Conservation (phyloP, 2,329 filamentous ascomycete species). For the Pseudogymnoascus sp. region DNA sequence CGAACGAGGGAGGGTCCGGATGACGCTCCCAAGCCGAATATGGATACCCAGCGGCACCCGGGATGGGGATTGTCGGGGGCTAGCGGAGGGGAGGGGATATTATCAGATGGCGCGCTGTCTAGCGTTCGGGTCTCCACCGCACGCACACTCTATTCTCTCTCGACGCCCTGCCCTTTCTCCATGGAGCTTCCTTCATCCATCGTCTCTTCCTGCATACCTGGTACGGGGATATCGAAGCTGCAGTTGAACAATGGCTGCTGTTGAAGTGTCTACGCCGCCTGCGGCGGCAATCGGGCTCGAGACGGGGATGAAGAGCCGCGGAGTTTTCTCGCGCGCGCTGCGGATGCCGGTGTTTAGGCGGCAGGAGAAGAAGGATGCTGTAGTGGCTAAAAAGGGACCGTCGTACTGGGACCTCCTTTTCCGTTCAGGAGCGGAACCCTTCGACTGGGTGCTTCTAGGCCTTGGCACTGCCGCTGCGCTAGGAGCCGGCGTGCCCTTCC, state of each 20-base stretch:
- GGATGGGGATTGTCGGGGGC: not conserved
- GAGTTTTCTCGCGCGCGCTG: not conserved
- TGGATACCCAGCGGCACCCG: not conserved
- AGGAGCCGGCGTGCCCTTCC: constrained; percentile 53
- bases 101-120: constrained; percentile 1
- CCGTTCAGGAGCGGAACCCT: constrained; percentile 8
- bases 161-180: not conserved
- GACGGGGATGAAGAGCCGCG: not conserved
- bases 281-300: not conserved
- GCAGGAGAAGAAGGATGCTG: not conserved
- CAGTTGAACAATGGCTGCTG: constrained; percentile 2
- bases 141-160: not conserved
- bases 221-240: not conserved
- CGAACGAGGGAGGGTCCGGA: not conserved
- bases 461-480: constrained; percentile 39
- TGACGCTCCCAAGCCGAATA: constrained; percentile 3
- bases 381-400: not conserved
- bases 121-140: not conserved
- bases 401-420: not conserved
- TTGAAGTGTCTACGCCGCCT: not conserved
- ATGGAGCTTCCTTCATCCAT: not conserved
- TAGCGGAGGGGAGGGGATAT: not conserved
- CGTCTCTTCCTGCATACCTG: not conserved
- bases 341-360: not conserved
- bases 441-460: constrained; percentile 28